Evolutionary conservation across 768 basidiomycete species (phyloP).

Genomic region (Termitomyces sp.): DNA sequence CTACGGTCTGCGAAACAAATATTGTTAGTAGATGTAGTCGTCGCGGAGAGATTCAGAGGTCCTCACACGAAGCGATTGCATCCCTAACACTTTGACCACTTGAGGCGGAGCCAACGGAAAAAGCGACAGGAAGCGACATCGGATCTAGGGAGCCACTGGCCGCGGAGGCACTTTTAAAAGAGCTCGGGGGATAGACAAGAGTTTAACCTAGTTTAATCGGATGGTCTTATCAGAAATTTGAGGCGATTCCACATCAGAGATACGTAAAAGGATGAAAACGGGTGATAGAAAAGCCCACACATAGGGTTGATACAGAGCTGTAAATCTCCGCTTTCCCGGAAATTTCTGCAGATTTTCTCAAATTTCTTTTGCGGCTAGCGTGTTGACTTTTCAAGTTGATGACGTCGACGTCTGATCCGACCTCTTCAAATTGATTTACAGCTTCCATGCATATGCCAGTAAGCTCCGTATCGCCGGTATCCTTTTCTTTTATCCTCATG

Average conservation of each 20-base stretch:
- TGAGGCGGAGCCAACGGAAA: slow-evolving; percentile 41
- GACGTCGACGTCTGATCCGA: background rate
- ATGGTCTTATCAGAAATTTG: background rate
- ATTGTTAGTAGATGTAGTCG: background rate
- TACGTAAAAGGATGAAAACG: background rate
- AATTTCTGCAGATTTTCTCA: background rate
- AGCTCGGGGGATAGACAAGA: background rate
- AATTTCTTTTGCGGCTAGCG: background rate
- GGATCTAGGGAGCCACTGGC: background rate
- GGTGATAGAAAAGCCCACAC: background rate
- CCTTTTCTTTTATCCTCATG: background rate
- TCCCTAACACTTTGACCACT: slow-evolving; percentile 46
- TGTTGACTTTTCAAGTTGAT: background rate
- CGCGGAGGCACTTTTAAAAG: background rate
- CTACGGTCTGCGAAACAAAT: slow-evolving; percentile 49
- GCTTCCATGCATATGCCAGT: background rate
- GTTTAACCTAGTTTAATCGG: background rate
- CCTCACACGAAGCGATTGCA: slow-evolving; percentile 58
- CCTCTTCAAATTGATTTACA: background rate
- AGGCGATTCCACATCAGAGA: background rate
- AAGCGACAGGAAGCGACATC: slow-evolving; percentile 43
- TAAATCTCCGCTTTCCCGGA: background rate
- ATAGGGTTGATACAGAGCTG: background rate
- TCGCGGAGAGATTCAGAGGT: background rate
- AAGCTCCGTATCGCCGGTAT: background rate